phyloP scores from a whole-genome alignment of 2,329 filamentous ascomycete genomes.

The Fusarium xylarioides region DNA sequence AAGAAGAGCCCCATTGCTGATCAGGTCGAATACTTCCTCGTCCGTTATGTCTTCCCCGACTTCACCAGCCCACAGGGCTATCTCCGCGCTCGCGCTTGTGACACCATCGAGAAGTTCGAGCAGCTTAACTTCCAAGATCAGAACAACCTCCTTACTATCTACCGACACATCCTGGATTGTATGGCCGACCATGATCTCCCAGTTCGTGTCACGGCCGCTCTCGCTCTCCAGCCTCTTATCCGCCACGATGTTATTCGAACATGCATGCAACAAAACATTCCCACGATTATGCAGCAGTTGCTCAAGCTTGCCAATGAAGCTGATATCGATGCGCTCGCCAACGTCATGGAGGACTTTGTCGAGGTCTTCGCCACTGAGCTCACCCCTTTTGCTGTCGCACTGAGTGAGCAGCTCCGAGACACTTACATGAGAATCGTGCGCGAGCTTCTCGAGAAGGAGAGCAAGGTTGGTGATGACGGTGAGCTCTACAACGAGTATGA shows the following conservation, averaged over 20 bases:
- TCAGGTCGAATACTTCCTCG: slow-evolving; percentile 98
- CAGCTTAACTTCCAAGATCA: slow-evolving; percentile 96
- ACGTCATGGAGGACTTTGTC: slow-evolving; percentile 99
- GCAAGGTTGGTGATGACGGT: slow-evolving; percentile 77
- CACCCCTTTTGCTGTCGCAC: slow-evolving; percentile 93
- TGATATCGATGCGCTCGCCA: slow-evolving; percentile 94
- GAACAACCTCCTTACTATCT: slow-evolving; percentile 95
- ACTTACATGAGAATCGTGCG: slow-evolving; percentile 94
- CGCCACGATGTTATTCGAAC: slow-evolving; percentile 92
- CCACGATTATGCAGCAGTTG: slow-evolving; percentile 98
- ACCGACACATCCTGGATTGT: slow-evolving; percentile 94
- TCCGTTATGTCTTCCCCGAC: slow-evolving; percentile 97
- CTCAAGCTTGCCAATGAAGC: slow-evolving; percentile 97
- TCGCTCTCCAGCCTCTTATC: slow-evolving; percentile 94
- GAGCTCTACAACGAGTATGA: slow-evolving; percentile 92
- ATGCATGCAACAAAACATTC: slow-evolving; percentile 97
- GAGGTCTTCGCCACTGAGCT: slow-evolving; percentile 98
- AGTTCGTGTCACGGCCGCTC: slow-evolving; percentile 90
- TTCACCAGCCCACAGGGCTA: slow-evolving; percentile 94
- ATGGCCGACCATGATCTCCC: slow-evolving; percentile 96
- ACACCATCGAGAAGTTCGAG: slow-evolving; percentile 98
- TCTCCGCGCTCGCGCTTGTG: slow-evolving; percentile 92
- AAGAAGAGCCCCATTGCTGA: slow-evolving; percentile 99
- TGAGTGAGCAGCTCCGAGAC: slow-evolving; percentile 94
- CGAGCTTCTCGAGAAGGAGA: slow-evolving; percentile 89